A percentile compares a stretch with the other conserved stretches of the same genome.
Evolutionary conservation across 805 yeast species (phyloP).

Genomic region (Starmerella sirachaensis): DNA sequence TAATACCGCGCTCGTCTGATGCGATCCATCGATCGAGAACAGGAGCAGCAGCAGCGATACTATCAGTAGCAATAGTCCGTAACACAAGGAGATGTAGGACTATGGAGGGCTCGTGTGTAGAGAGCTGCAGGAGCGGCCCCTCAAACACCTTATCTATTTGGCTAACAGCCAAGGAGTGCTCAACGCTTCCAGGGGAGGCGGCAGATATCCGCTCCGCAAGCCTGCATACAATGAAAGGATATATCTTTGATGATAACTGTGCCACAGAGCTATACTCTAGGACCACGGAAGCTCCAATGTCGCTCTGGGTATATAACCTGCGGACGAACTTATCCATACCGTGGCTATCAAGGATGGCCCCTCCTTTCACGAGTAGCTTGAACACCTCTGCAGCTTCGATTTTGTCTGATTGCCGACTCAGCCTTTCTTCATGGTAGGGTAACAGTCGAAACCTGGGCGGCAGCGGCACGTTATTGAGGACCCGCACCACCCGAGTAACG

Average conservation of each 20-base stretch:
- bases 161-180: not conserved
- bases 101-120: constrained; percentile 9
- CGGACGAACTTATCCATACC: constrained; percentile 7
- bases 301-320: constrained; percentile 12
- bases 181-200: too few species aligned
- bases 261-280: not conserved
- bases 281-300: constrained; percentile 9
- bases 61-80: constrained; percentile 23
- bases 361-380: not conserved
- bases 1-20: constrained; percentile 17
- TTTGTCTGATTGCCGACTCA: not conserved
- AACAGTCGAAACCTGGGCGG: constrained; percentile 9
- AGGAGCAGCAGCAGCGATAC: constrained; percentile 20
- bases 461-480: not conserved
- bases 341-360: not conserved
- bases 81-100: constrained; percentile 20
- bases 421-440: not conserved
- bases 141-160: constrained; percentile 15
- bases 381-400: constrained; percentile 1
- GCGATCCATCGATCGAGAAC: constrained; percentile 19
- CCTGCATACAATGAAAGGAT: constrained; percentile 9
- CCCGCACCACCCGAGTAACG: not conserved
- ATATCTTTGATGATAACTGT: too few species aligned
- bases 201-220: constrained; percentile 11
- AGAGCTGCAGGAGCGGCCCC: constrained; percentile 9